Base-by-base conservation (phyloP, 495 filamentous ascomycete species). In the Penicillium subrubescens region DNA sequence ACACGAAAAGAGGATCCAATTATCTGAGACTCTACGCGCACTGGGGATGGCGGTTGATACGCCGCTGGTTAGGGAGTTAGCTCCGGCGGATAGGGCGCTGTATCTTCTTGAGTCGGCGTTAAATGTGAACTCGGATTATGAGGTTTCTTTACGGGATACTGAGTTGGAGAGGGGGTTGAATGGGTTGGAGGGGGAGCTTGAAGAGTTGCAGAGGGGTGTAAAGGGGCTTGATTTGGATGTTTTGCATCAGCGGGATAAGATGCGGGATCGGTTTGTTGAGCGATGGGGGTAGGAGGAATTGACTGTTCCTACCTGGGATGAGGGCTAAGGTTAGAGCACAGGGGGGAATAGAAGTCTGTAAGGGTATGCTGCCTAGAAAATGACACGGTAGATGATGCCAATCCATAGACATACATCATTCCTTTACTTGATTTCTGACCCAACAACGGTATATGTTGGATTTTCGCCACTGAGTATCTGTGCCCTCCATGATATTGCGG, bases 221-320 rank as follows among this genome's bases (percentile, higher is more conserved):
- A 67, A 76, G 62, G 60, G 66, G 25, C 59, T 83, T 21, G 66
- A 82, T 35, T 31, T 77, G 55, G 73, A 75, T 55, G 65, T 76
- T 57, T 64, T 82, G 33, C 70, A 76, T 51, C 75, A 75, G 44
- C 75, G 74, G 8, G 75, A 80, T 58, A 68, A 67, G 43, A 52
- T 48, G 17, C 75, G 69, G 37, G 77, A 74, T 8, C 71, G 55
- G 27, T 75, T 81, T 33, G 31, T 81, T 8, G 70, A 73, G 44
- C 67, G 60, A 54, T 81, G 79, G 79, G 43, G 50, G 19, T 34
- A 1, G 2, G 75, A 65, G 57, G 5, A 17, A 2, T n/a, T n/a
- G n/a, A n/a, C n/a, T n/a, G n/a, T n/a, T n/a, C n/a, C n/a, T n/a
- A n/a, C n/a, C n/a, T n/a, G n/a, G n/a, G n/a, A n/a, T n/a, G n/a